Base-by-base conservation (phyloP, 441 rosid species). In the Mallotus japonicus region DNA sequence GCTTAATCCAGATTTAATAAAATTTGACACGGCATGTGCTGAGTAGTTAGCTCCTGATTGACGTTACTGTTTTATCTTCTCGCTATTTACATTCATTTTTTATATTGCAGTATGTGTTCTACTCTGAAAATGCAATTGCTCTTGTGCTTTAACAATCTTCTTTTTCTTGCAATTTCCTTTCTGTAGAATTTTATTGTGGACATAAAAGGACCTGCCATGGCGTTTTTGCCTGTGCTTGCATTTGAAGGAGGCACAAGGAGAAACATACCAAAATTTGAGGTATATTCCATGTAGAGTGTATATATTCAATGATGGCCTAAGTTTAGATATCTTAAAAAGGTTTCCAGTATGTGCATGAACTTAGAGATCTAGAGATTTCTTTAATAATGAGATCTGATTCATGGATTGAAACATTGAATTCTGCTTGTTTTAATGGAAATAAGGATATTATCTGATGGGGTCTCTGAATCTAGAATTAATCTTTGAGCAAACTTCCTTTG, bases 181-280 rank as follows among this genome's bases (percentile, higher is more conserved):
- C 77, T 69, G 77, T 86, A 95, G 95, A 84, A 92, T 77, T 92
- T 88, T 79, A 82, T 89, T 73, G 82, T 95, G 63, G 98, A 95
- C 80, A 88, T 95, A 67, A 91, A 92, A 85, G 97, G 98, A 77
- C 89, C 96, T 6, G 80, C 85, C 8, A 28, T 92, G 71, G 97
- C 89, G 58, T 85, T 84, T 82, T 84, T 92, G 76, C 96, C 97
- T 0, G 89, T 83, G 75, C 94, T 92, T 82, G 97, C 97, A 57
- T 95, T 95, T 65, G 96, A 95, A 83, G 99, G 99, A 76, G 97
- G 88, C 61, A 91, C 95, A 40, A 76, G 88, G 75, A 92, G 90
- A 81, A 92, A 89, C 71, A 82, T 88, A 69, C 99, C 99, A 15
- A 92, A 91, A 81, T 86, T 91, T 83, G 89, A 88, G 90, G 99